Base-by-base conservation (phyloP, 805 yeast genomes). In the Cyberlindnera amylophila region DNA sequence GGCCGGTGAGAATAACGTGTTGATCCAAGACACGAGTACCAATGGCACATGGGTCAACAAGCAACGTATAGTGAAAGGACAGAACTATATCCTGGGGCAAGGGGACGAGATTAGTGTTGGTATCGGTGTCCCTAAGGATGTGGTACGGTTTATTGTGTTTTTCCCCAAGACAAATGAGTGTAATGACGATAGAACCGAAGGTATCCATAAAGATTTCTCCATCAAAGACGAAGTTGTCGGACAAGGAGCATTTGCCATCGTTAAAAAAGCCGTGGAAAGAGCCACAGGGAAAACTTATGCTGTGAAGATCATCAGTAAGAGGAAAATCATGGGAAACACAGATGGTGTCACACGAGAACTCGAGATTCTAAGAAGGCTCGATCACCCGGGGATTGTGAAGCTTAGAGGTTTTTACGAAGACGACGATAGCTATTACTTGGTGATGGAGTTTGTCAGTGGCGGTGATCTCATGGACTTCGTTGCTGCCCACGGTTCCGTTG, bases 401-500 rank as follows among this genome's bases (percentile, higher is more conserved):
- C 69, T 93, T 39, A 81, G 85, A 58, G 93, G 89, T 4, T 86
- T 85, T 55, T 89, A 81, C 59, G 96, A 90, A 58, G 97, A 91
- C 59, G 66, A 71, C 5, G 86, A 82, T 45, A 78, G 75, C 55
- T 86, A 86, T 61, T 91, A 87, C 61, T 69, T 93, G 49, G 91
- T 93, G 7, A 91, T 93, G 97, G 99, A 93, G 58, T 86, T 82
- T 55, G 95, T 93, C 21, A 82, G 95, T 2, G 97, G 97, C 13
- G 99, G 99, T 19, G 99, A 93, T 62, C 69, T 93, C 39, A 93
- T 93, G 99, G 99, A 93, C 66, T 90, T 87, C 64, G 95, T 91
- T 2, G 91, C 95, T 1, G 86, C 89, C 3, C 84, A 86, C 63
- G 97, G 97, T 3, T 79, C 91, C 3, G 85, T 93, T 15, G 91